These are phyloP conservation scores for Wickerhamomyces sp. DNA, from an alignment of 1,139 yeast species.

Conservation along the genomic window DNA sequence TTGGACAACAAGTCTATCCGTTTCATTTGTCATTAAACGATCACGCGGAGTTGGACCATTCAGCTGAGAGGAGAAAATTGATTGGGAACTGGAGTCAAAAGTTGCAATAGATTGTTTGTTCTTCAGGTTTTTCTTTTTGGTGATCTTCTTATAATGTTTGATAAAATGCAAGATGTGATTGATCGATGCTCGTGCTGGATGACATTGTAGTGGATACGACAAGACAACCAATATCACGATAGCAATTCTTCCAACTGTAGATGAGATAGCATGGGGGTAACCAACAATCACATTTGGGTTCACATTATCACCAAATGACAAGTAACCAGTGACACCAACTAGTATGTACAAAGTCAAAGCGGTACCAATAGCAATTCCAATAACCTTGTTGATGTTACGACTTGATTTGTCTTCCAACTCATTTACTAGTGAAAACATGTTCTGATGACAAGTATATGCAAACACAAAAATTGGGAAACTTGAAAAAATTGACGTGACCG, in stretches of 20 bases:
- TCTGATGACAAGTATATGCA: slow-evolving; percentile 80
- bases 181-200: slow-evolving; percentile 70
- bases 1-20: slow-evolving; percentile 10
- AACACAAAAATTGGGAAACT: slow-evolving; percentile 72
- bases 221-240: slow-evolving; percentile 65
- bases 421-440: slow-evolving; percentile 71
- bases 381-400: slow-evolving; percentile 48
- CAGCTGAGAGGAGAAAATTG: background rate
- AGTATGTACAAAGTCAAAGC: slow-evolving; percentile 55
- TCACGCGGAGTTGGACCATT: background rate
- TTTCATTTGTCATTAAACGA: slow-evolving; percentile 8
- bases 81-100: slow-evolving; percentile 5
- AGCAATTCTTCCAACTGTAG: slow-evolving; percentile 66
- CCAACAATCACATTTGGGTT: slow-evolving; percentile 65
- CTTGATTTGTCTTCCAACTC: slow-evolving; percentile 54
- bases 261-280: slow-evolving; percentile 57
- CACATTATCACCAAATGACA: slow-evolving; percentile 63
- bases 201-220: slow-evolving; percentile 72
- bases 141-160: slow-evolving; percentile 15
- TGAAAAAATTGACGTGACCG: slow-evolving; percentile 31
- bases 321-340: slow-evolving; percentile 65
- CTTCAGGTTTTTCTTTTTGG: slow-evolving; percentile 17
- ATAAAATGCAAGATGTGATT: slow-evolving; percentile 59
- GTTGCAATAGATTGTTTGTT: slow-evolving; percentile 20
- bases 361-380: slow-evolving; percentile 48